phyloP scores from a whole-genome alignment of 352 stramenopile genomes.

The Phytophthora hibernalis region DNA sequence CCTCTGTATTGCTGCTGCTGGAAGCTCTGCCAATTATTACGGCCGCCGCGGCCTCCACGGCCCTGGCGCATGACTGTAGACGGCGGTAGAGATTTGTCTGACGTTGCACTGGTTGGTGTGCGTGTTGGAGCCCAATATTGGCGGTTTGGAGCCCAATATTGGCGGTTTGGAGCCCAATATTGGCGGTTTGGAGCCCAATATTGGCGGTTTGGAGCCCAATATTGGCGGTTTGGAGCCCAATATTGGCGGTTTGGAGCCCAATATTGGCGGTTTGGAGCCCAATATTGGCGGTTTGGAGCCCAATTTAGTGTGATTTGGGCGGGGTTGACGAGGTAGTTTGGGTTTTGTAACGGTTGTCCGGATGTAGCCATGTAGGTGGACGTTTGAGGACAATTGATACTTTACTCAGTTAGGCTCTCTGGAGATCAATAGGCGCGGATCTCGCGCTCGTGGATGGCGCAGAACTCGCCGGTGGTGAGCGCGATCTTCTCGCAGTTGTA shows the following conservation, averaged over 20 bases:
- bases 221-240: background rate
- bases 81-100: background rate
- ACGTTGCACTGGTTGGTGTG: constrained; percentile 26
- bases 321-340: background rate
- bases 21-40: constrained; percentile 41
- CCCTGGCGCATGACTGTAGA: constrained; percentile 10
- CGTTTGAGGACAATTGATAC: background rate
- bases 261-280: background rate
- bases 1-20: constrained; percentile 42
- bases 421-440: constrained; percentile 16
- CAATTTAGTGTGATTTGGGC: background rate
- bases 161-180: background rate
- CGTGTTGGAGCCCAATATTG: background rate
- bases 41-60: constrained; percentile 21
- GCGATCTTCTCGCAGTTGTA: constrained; percentile 38
- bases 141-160: background rate
- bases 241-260: background rate
- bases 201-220: background rate
- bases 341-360: background rate
- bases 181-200: background rate
- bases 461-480: constrained; percentile 48
- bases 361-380: background rate
- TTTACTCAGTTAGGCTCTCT: background rate
- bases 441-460: constrained; percentile 47
- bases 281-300: background rate